Conservation (phyloP, 768 basidiomycete genomes). For the Dacryopinax primogenitus region DNA sequence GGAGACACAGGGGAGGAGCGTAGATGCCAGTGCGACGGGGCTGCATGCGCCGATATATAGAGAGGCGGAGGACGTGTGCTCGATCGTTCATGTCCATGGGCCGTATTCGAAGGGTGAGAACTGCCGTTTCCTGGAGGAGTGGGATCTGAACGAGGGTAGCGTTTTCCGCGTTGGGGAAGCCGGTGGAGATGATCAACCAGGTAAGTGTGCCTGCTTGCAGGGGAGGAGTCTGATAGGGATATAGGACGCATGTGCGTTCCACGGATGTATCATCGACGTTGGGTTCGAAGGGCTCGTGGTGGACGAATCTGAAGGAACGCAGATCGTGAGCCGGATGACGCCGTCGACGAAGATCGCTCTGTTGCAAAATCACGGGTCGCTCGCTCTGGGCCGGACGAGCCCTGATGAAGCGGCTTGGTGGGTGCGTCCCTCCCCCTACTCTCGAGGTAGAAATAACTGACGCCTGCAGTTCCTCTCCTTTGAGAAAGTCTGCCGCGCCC, state of each 20-base stretch:
- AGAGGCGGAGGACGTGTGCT: neutral
- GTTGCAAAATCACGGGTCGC: neutral
- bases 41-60: slow-evolving; percentile 6
- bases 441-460: neutral
- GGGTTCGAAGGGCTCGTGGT: slow-evolving; percentile 2
- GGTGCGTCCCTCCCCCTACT: neutral
- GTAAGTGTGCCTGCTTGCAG: neutral
- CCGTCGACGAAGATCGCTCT: neutral
- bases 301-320: slow-evolving; percentile 1
- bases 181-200: slow-evolving; percentile 5
- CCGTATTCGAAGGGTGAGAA: slow-evolving; percentile 7
- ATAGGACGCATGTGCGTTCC: neutral
- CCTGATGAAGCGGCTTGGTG: slow-evolving; percentile 3
- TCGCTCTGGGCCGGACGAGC: neutral
- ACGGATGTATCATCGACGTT: neutral
- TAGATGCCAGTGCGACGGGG: neutral
- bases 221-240: neutral
- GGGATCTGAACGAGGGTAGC: no score
- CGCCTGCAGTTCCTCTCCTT: neutral
- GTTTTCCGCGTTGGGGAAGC: neutral
- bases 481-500: slow-evolving; percentile 1
- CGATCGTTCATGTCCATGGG: neutral
- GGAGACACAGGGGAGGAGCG: neutral
- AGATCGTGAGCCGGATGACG: neutral
- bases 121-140: no score